These are phyloP conservation scores for Ciborinia camelliae DNA, from an alignment of 2,329 filamentous ascomycete genomes.

Conservation along the genomic window DNA sequence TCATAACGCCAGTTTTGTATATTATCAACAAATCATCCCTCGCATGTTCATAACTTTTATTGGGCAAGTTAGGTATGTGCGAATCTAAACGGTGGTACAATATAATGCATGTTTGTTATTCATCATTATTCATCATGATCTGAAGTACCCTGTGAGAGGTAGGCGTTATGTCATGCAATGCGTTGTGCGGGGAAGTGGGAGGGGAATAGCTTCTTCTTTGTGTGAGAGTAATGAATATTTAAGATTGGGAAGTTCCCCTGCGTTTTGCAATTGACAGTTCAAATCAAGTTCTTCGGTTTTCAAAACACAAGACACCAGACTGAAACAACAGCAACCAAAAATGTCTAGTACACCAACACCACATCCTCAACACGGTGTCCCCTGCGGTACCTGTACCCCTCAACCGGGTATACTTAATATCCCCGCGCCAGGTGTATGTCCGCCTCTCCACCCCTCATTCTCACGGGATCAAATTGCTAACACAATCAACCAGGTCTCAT, in stretches of 20 bases:
- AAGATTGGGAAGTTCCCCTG: neutral
- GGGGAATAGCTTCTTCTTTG: neutral
- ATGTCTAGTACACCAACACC: slow-evolving; percentile 1
- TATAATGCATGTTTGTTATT: neutral
- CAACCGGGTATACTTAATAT: slow-evolving; percentile 29
- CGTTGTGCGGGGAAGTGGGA: neutral
- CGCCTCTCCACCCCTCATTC: neutral
- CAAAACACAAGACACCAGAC: too few species aligned
- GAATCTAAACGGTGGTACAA: neutral
- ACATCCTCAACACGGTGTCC: slow-evolving; percentile 5
- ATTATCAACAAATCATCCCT: neutral
- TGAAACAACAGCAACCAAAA: neutral
- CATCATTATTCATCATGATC: slow-evolving; percentile 3
- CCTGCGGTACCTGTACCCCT: slow-evolving; percentile 1
- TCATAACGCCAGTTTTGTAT: neutral
- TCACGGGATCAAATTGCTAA: neutral
- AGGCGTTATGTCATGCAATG: neutral
- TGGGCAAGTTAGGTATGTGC: neutral
- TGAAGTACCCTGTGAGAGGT: neutral
- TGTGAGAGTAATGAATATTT: neutral
- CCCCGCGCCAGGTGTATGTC: slow-evolving; percentile 29
- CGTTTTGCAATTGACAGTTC: neutral
- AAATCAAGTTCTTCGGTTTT: neutral
- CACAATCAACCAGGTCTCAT: slow-evolving; percentile 34
- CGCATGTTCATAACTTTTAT: too few species aligned